phyloP scores from a whole-genome alignment of 768 basidiomycete genomes.

The Tylopilus felleus region DNA sequence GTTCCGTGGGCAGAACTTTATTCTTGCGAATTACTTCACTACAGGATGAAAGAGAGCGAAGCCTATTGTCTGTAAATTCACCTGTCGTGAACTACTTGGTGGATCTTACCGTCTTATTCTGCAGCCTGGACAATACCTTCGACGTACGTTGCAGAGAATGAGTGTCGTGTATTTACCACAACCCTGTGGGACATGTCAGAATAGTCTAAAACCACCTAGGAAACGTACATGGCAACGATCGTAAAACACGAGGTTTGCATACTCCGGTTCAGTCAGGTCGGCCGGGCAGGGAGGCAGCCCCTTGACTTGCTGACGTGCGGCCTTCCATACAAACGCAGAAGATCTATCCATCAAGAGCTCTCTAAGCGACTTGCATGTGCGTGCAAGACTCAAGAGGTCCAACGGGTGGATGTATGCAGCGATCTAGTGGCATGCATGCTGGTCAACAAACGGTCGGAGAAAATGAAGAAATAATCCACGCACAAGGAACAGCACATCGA shows the following conservation, averaged over 20 bases:
- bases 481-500: conserved; percentile 5
- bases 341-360: conserved; percentile 31
- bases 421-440: conserved; percentile 29
- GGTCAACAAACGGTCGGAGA: background rate
- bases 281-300: conserved; percentile 40
- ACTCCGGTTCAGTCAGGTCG: background rate
- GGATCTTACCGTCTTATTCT: background rate
- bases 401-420: conserved; percentile 37
- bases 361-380: conserved; percentile 38
- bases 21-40: background rate
- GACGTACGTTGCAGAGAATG: conserved; percentile 8
- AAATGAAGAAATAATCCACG: background rate
- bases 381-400: conserved; percentile 32
- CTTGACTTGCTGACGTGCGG: conserved; percentile 28
- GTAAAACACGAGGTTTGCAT: background rate
- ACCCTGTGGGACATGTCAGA: background rate
- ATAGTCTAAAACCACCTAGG: background rate
- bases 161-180: conserved; percentile 1
- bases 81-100: background rate
- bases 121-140: conserved; percentile 12
- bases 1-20: background rate
- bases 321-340: conserved; percentile 27
- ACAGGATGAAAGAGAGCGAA: background rate
- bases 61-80: background rate
- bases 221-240: conserved; percentile 16